A percentile compares a stretch with the other conserved stretches of the same genome.
Evolutionary conservation across 345 rosid species (phyloP).

Genomic region (Excoecaria agallocha): DNA sequence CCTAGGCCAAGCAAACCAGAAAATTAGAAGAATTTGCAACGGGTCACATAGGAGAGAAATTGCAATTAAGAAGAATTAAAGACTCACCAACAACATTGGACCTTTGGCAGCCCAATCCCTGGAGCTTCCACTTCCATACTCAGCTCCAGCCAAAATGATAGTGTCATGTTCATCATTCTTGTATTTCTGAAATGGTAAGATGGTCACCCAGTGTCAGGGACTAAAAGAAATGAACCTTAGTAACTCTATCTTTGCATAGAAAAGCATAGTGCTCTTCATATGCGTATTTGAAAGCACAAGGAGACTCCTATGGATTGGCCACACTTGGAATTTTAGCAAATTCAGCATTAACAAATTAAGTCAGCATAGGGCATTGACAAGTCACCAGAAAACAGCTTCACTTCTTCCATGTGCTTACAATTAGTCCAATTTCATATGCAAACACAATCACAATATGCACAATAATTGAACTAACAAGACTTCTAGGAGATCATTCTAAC

Average conservation of each 20-base stretch:
- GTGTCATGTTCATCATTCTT: conserved; percentile 71
- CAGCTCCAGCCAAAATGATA: conserved; percentile 92
- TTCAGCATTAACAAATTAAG: not conserved
- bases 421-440: too few species aligned
- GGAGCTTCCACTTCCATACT: conserved; percentile 99
- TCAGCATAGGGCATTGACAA: too few species aligned
- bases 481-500: too few species aligned
- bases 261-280: not conserved
- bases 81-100: conserved; percentile 82
- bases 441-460: too few species aligned
- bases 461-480: too few species aligned
- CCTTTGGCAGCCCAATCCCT: conserved; percentile 99
- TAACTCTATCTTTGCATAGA: not conserved
- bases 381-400: too few species aligned
- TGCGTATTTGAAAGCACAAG: too few species aligned
- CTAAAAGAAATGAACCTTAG: not conserved
- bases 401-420: too few species aligned
- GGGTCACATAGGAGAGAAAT: not conserved
- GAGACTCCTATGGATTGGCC: not conserved
- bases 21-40: not conserved
- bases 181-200: conserved; percentile 63
- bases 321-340: not conserved
- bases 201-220: not conserved
- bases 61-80: conserved; percentile 3
- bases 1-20: not conserved